Percentiles rank a stretch among this genome's conserved stretches.
phyloP scores from a whole-genome alignment of 805 yeast species.

The Zygotorulaspora chibaensis region DNA sequence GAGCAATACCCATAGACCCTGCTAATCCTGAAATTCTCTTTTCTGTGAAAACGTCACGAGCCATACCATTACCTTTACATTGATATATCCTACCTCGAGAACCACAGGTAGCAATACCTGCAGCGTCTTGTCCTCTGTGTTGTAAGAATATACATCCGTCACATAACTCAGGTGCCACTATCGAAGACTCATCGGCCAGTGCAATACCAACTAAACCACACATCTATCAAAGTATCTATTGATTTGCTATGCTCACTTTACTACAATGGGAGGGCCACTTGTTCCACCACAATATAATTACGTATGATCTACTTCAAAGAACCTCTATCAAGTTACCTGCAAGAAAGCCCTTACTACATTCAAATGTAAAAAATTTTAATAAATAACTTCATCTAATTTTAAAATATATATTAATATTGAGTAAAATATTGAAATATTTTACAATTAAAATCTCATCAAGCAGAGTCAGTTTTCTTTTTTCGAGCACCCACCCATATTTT shows the following conservation, averaged over 20 bases:
- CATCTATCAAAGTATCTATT: conserved; percentile 43
- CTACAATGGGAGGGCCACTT: neutral
- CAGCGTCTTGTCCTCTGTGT: conserved; percentile 98
- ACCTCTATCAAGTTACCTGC: neutral
- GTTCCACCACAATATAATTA: neutral
- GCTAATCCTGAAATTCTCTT: conserved; percentile 69
- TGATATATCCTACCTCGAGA: conserved; percentile 89
- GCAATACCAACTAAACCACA: conserved; percentile 94
- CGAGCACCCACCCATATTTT: conserved; percentile 3
- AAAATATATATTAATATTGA: neutral
- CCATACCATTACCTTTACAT: conserved; percentile 99
- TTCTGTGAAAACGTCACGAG: conserved; percentile 92
- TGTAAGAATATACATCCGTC: conserved; percentile 92
- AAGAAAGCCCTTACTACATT: conserved; percentile 1
- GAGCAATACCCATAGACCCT: conserved; percentile 95
- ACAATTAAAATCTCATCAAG: conserved; percentile 2
- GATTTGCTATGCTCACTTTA: neutral
- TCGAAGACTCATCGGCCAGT: conserved; percentile 63
- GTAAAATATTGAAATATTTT: neutral
- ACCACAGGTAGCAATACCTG: conserved; percentile 97
- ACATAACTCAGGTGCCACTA: conserved; percentile 83
- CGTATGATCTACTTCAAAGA: conserved; percentile 2
- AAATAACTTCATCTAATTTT: neutral
- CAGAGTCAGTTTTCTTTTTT: conserved; percentile 7
- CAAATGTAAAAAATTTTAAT: neutral